These are phyloP conservation scores for Macrolepiota albuminosa DNA, from an alignment of 768 basidiomycete genomes.

Conservation along the genomic window DNA sequence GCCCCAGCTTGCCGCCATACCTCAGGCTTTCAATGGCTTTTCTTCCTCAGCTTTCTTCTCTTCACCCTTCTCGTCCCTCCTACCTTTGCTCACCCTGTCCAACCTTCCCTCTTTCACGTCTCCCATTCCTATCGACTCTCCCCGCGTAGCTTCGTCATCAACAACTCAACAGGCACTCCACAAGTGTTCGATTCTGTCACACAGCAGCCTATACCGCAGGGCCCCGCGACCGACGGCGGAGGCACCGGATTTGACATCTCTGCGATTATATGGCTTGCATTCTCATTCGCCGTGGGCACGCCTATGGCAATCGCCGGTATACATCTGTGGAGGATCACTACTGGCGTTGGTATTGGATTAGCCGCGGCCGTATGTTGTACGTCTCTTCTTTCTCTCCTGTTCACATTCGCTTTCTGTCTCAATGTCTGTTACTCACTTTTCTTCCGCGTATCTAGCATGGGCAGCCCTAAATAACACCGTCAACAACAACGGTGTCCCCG, in stretches of 20 bases:
- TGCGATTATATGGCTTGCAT: slow-evolving; percentile 56
- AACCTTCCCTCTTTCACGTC: slow-evolving; percentile 2
- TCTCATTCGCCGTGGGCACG: slow-evolving; percentile 44
- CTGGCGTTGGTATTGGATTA: slow-evolving; percentile 50
- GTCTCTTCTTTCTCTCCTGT: slow-evolving; percentile 12
- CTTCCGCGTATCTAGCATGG: slow-evolving; percentile 40
- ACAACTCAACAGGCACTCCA: slow-evolving; percentile 34
- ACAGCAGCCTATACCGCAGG: slow-evolving; percentile 43
- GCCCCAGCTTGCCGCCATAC: slow-evolving; percentile 7
- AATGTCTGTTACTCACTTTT: neutral
- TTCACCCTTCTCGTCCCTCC: neutral
- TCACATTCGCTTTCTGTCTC: neutral
- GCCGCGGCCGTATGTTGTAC: slow-evolving; percentile 42
- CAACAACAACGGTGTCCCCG: slow-evolving; percentile 42
- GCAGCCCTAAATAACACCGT: slow-evolving; percentile 56
- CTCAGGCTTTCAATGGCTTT: slow-evolving; percentile 6
- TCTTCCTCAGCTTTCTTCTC: slow-evolving; percentile 5
- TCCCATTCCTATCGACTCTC: slow-evolving; percentile 5
- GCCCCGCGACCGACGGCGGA: slow-evolving; percentile 53
- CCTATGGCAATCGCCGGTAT: slow-evolving; percentile 56
- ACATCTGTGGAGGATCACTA: slow-evolving; percentile 51
- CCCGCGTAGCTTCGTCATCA: slow-evolving; percentile 16
- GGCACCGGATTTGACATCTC: slow-evolving; percentile 41
- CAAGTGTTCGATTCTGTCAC: slow-evolving; percentile 42
- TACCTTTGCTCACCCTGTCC: slow-evolving; percentile 2